A percentile compares a stretch with the other conserved stretches of the same genome.
Conservation (phyloP, 2,329 filamentous ascomycete species). For the Neurospora sp. region DNA sequence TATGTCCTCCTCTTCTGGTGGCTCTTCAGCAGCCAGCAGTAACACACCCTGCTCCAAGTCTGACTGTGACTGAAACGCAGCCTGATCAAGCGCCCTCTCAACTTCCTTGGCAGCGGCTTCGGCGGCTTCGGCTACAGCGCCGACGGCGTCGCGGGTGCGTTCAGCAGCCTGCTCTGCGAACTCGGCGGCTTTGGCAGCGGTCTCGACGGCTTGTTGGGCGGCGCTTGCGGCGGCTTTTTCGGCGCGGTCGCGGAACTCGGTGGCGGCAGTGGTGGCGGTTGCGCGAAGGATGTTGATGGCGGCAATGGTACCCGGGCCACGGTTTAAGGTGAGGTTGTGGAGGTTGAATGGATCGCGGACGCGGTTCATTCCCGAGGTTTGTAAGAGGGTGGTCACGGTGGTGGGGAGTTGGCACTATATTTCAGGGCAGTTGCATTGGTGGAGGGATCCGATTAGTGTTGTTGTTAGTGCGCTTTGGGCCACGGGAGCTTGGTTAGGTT, state of each 20-base stretch:
- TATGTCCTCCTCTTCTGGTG: slow-evolving; percentile 13
- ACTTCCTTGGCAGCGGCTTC: background rate
- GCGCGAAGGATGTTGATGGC: slow-evolving; percentile 37
- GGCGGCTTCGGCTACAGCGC: background rate
- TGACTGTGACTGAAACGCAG: background rate
- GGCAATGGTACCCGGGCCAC: slow-evolving; percentile 14
- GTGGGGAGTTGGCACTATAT: background rate
- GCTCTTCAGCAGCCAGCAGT: slow-evolving; percentile 10
- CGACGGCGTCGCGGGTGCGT: slow-evolving; percentile 5
- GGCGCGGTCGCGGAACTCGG: slow-evolving; percentile 30
- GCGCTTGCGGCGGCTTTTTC: slow-evolving; percentile 37
- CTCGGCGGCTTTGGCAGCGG: slow-evolving; percentile 31
- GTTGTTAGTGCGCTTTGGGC: background rate
- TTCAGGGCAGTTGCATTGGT: background rate
- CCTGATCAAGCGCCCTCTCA: background rate
- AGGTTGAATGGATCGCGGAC: slow-evolving; percentile 34
- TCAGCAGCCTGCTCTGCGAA: slow-evolving; percentile 39
- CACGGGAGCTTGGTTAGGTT: background rate
- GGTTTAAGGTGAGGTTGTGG: slow-evolving; percentile 10
- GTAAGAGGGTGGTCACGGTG: background rate
- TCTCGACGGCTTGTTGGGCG: slow-evolving; percentile 32
- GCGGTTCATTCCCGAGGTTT: slow-evolving; percentile 22
- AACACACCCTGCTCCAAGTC: background rate
- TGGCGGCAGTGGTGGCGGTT: slow-evolving; percentile 26
- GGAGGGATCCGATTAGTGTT: background rate